phyloP scores from a whole-genome alignment of 345 rosid species.

The Pistacia integerrima region DNA sequence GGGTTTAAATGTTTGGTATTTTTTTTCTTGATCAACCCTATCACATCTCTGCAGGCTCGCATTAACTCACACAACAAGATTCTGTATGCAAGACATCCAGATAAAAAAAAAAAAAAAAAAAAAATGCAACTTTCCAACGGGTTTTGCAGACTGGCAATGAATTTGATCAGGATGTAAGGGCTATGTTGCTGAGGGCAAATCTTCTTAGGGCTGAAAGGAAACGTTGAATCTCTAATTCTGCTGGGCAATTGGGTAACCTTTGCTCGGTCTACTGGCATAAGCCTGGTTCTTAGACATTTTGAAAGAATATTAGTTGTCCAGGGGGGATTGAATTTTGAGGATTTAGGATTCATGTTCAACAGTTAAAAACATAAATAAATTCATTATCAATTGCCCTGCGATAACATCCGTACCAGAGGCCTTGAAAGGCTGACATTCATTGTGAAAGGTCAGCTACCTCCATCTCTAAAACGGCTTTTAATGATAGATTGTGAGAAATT shows the following conservation, averaged over 20 bases:
- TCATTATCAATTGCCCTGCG: too few species aligned
- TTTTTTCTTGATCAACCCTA: neutral
- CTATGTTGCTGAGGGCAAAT: conserved; percentile 87
- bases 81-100: conserved; percentile 94
- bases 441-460: too few species aligned
- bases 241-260: neutral
- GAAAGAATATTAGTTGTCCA: conserved; percentile 16
- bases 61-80: conserved; percentile 97
- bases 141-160: conserved; percentile 92
- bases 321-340: conserved; percentile 21
- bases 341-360: conserved; percentile 17
- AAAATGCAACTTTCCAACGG: conserved; percentile 89
- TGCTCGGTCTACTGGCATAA: conserved; percentile 3
- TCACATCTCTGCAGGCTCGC: conserved; percentile 65
- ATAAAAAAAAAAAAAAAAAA: conserved; percentile 58
- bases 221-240: conserved; percentile 37
- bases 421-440: too few species aligned
- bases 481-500: too few species aligned
- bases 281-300: neutral
- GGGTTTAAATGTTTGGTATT: too few species aligned
- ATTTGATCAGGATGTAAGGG: conserved; percentile 84
- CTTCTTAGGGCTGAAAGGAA: conserved; percentile 67
- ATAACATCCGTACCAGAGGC: too few species aligned
- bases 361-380: neutral
- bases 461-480: too few species aligned